These are phyloP conservation scores for Trichophyton verrucosum DNA, from an alignment of 2,329 filamentous ascomycete species.

Conservation along the genomic window DNA sequence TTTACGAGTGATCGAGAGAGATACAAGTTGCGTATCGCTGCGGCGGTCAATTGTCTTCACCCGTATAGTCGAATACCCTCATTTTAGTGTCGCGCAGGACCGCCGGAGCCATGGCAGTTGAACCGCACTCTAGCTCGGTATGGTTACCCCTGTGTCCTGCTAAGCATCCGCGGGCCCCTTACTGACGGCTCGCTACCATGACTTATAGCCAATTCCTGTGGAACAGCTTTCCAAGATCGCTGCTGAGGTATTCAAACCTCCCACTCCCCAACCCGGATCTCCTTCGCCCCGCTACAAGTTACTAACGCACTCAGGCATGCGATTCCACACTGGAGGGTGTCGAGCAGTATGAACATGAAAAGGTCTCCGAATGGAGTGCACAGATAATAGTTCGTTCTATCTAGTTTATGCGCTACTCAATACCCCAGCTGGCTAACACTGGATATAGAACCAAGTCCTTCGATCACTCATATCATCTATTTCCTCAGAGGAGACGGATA, in stretches of 20 bases:
- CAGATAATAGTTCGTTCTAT: constrained; percentile 63
- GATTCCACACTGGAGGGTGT: constrained; percentile 60
- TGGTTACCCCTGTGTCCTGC: neutral
- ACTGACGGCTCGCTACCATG: neutral
- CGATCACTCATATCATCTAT: constrained; percentile 33
- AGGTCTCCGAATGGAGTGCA: constrained; percentile 81
- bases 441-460: constrained; percentile 27
- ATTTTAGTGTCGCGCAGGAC: neutral
- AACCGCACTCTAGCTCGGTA: constrained; percentile 2
- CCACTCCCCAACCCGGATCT: too few relatives aligned
- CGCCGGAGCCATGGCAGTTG: neutral
- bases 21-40: neutral
- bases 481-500: constrained; percentile 24
- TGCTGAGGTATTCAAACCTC: constrained; percentile 53
- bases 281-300: too few relatives aligned
- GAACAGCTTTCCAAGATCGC: constrained; percentile 75
- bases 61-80: neutral
- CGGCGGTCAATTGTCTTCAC: neutral
- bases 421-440: neutral
- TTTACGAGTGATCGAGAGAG: too few relatives aligned
- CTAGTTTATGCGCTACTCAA: too few relatives aligned
- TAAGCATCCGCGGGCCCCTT: neutral
- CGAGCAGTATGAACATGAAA: constrained; percentile 74
- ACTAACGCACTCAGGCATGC: constrained; percentile 53
- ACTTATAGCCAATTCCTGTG: constrained; percentile 57